Evolutionary conservation across 306 rosid genomes (phyloP), one percentile per base, ranked within the genome.

Genomic region (Quillaja saponaria): DNA sequence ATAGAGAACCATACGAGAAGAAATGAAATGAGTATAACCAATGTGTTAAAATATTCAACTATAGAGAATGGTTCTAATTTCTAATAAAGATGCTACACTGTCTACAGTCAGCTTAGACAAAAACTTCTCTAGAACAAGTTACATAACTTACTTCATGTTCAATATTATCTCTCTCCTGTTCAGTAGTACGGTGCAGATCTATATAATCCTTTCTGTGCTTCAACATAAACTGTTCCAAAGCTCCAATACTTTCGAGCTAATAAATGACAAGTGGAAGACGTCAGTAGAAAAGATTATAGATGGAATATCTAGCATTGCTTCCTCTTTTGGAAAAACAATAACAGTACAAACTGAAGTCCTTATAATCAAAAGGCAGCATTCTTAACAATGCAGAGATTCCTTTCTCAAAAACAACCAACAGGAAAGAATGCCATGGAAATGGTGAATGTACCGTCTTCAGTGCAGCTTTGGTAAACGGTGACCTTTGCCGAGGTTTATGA

Each of bases 111-210:
- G 45, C 37, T 65, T 54, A 81, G 15, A 66, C 61, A 52, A 64
- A 11, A 60, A 71, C 38, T 49, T 67, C 47, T 50, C 38, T n/a
- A 50, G 54, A 19, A 58, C 25, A 42, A 54, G 53, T 45, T 21
- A 15, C 28, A 64, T 8, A 34, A 73, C 94, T 85, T 80, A 92
- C 99, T 84, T 92, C 95, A 49, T 89, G 90, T 69, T 92, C 99
- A 69, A 92, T 92, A 88, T 84, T 83, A 63, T 92, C 99, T 81
- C 96, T 86, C 78, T 92, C 99, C 54, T 85, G 82, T 68, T 89
- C 95, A 65, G 96, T 86, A 2, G 96, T 84, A 54, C 96, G 99
- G 78, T 87, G 89, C 73, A 80, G 70, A 83, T 92, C 99, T 2
- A 88, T 84, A 42, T 89, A 92, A 73, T 92, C 99, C 82, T 92